Percentiles rank a stretch among this genome's conserved stretches.
phyloP scores from a whole-genome alignment of 1,284 basidiomycete genomes.

The Cutaneotrichosporon mucoides region DNA sequence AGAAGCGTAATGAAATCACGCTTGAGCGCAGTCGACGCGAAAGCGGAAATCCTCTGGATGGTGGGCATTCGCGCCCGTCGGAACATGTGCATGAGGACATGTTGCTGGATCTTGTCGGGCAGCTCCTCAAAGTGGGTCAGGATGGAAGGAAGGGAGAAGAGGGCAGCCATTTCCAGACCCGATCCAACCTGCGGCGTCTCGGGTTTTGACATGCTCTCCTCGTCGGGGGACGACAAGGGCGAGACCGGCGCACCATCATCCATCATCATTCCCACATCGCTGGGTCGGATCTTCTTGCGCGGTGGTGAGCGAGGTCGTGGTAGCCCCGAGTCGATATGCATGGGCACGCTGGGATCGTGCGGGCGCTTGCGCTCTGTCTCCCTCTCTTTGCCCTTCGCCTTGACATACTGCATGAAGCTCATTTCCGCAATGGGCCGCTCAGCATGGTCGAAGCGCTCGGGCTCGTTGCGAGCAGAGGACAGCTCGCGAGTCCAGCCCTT shows the following conservation, averaged over 20 bases:
- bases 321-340: background rate
- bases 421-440: conserved; percentile 5
- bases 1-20: conserved; percentile 45
- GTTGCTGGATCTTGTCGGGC: conserved; percentile 47
- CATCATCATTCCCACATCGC: conserved; percentile 9
- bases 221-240: conserved; percentile 36
- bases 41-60: conserved; percentile 42
- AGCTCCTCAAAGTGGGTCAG: conserved; percentile 43
- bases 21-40: conserved; percentile 41
- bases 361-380: conserved; percentile 38
- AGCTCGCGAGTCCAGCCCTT: conserved; percentile 27
- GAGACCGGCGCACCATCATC: conserved; percentile 15
- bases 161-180: conserved; percentile 41
- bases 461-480: conserved; percentile 14
- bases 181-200: conserved; percentile 26
- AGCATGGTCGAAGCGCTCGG: conserved; percentile 12
- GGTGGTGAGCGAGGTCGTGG: conserved; percentile 28
- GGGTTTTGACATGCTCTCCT: conserved; percentile 13
- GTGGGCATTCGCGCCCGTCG: conserved; percentile 45
- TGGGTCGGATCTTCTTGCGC: conserved; percentile 38
- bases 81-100: conserved; percentile 48
- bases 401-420: conserved; percentile 25
- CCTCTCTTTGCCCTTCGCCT: conserved; percentile 28
- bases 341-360: conserved; percentile 15
- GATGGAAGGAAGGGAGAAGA: conserved; percentile 44